Base-by-base conservation (phyloP, 106 monocot genomes). In the Dioscorea zingiberensis region DNA sequence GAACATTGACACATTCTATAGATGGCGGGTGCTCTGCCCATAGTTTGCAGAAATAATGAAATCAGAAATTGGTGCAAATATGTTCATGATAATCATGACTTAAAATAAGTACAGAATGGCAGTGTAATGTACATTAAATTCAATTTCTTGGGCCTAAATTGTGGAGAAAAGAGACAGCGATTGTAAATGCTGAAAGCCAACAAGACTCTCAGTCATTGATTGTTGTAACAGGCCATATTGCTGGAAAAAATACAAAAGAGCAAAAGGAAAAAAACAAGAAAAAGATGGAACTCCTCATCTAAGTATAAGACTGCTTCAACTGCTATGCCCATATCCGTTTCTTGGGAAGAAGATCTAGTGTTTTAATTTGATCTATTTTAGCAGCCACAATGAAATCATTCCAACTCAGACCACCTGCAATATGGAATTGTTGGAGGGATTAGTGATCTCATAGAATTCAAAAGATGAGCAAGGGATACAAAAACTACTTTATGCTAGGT, bases 321-420 rank as follows among this genome's bases (percentile, higher is more conserved):
- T 14, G n/a, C 83, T 83, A 97, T 21, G 95, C 88, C 91, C 95
- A 97, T 65, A 82, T 55, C 68, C 91, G 62, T 72, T 84, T 97
- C 74, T 84, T 97, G 11, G 91, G 88, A 11, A 92, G 56, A 55
- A 97, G 86, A 63, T 97, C 95, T n/a, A 64, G 22, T 26, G 81
- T 75, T 27, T 85, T 74, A 56, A 97, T 62, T 60, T 65, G 29
- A 79, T 97, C 91, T 73, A 97, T 84, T 48, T 81, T 91, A 14
- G 91, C 88, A 55, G 91, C 91, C 14, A 91, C 68, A 58, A 97
- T 86, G 76, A 86, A 97, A 54, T 97, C 91, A 75, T 97, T 91
- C 66, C 87, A 70, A 56, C 88, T 88, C 63, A 97, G 70, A 46
- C 88, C 95, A 86, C 91, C 95, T 86, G 83, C 76, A 88, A 59